Evolutionary conservation across 768 basidiomycete species (phyloP), one percentile per base, ranked within the genome.

Genomic region (Boletus vermiculosoides): DNA sequence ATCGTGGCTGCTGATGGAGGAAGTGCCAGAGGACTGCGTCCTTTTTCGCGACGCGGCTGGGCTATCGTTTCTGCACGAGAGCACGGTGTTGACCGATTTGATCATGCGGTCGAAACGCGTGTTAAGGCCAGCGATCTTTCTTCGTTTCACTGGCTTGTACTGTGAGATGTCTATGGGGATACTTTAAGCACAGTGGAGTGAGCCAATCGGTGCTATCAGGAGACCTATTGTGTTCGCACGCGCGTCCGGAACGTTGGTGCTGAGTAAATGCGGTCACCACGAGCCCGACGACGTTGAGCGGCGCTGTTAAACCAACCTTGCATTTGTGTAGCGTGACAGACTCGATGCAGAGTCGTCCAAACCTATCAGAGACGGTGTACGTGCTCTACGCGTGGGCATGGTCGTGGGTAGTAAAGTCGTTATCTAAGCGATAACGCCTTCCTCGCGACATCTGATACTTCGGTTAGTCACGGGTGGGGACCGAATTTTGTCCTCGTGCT

Each of bases 61-160:
- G 49, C 56, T 64, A 36, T 28, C 54, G 45, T 45, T 63, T 51
- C 57, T 42, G 50, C 56, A 44, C 52, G 71, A 63, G 59, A 72
- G 66, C 40, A 74, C 66, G n/a, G 72, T 59, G 52, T 81, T 77
- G 74, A 87, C 82, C 3, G 80, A 76, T 50, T 82, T 77, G 31
- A 89, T 71, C 88, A 90, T 90, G 44, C 76, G 76, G 67, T 90
- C 87, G 61, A 83, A 87, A 39, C 80, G 80, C 34, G 77, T 67
- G 61, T 89, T 90, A 48, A 85, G 70, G 9, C 79, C 78, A 37
- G 62, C 68, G n/a, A 71, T 73, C 62, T 74, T 81, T 25, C 76
- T 77, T 20, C 83, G 80, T 60, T 84, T 88, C n/a, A 65, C 52
- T 31, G 65, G 61, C 25, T 45, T 56, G 36, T 36, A 34, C 5